Evolutionary conservation across 1,284 basidiomycete species (phyloP).

Genomic region (Pseudozyma tsukubaensis): DNA sequence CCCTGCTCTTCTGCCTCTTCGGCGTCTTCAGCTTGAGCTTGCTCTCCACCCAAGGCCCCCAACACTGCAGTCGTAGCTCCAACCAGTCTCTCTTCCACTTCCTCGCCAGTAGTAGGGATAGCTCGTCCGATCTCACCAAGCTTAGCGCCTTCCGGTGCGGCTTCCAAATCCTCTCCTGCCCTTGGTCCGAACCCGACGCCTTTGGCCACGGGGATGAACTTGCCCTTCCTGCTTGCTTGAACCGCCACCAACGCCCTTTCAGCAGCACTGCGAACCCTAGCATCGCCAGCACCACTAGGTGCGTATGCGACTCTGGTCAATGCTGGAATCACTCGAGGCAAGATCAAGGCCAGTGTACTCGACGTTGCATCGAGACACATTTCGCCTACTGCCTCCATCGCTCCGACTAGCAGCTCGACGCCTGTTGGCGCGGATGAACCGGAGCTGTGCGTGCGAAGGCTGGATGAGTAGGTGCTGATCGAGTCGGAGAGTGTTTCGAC

Average conservation of each 20-base stretch:
- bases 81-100: background rate
- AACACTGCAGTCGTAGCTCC: slow-evolving; percentile 14
- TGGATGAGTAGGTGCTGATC: slow-evolving; percentile 16
- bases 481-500: slow-evolving; percentile 50
- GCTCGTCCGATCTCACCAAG: slow-evolving; percentile 22
- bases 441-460: slow-evolving; percentile 9
- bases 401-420: slow-evolving; percentile 9
- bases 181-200: slow-evolving; percentile 40
- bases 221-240: slow-evolving; percentile 32
- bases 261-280: slow-evolving; percentile 4
- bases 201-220: slow-evolving; percentile 37
- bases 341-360: slow-evolving; percentile 25
- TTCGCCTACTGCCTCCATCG: slow-evolving; percentile 20
- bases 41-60: background rate
- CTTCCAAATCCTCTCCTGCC: slow-evolving; percentile 34
- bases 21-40: background rate
- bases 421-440: slow-evolving; percentile 15
- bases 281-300: slow-evolving; percentile 25
- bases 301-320: slow-evolving; percentile 23
- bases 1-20: background rate
- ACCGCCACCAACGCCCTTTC: slow-evolving; percentile 23
- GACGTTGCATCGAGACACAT: slow-evolving; percentile 33
- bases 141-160: slow-evolving; percentile 35
- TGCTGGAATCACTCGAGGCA: slow-evolving; percentile 32
- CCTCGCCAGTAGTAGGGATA: slow-evolving; percentile 17